Conservation (phyloP, 2,329 filamentous ascomycete species). For the Orbilia javanica region DNA sequence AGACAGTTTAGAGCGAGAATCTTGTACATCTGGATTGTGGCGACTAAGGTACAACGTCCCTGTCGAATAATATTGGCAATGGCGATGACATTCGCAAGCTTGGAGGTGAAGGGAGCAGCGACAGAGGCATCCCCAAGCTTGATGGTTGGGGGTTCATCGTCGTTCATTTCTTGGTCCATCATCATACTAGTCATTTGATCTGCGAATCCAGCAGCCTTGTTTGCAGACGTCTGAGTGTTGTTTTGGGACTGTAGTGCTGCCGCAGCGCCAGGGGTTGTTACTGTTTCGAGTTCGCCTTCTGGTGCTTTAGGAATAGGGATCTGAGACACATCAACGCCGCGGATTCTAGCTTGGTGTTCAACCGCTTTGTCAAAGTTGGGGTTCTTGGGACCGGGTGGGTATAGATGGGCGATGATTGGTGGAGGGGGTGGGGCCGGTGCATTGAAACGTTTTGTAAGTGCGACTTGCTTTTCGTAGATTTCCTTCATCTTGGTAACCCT, state of each 20-base stretch:
- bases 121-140: slow-evolving; percentile 98
- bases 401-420: slow-evolving; percentile 90
- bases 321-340: slow-evolving; percentile 74
- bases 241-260: slow-evolving; percentile 67
- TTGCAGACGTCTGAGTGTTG: slow-evolving; percentile 71
- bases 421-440: slow-evolving; percentile 93
- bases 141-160: slow-evolving; percentile 91
- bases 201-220: slow-evolving; percentile 81
- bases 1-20: slow-evolving; percentile 97
- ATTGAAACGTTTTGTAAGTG: slow-evolving; percentile 94
- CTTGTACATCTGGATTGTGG: slow-evolving; percentile 99
- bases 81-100: slow-evolving; percentile 94
- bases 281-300: slow-evolving; percentile 70
- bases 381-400: slow-evolving; percentile 88
- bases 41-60: slow-evolving; percentile 95
- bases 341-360: slow-evolving; percentile 84
- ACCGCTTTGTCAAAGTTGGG: slow-evolving; percentile 95
- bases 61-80: slow-evolving; percentile 99
- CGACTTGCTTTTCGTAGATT: slow-evolving; percentile 94
- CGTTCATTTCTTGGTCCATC: slow-evolving; percentile 82
- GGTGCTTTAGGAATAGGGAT: slow-evolving; percentile 39
- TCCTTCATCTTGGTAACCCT: slow-evolving; percentile 98
- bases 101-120: slow-evolving; percentile 96
- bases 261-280: slow-evolving; percentile 76
- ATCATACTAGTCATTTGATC: slow-evolving; percentile 93